Percentiles rank a stretch among this genome's conserved stretches.
phyloP scores from a whole-genome alignment of 2,329 filamentous ascomycete genomes.

The Talaromyces sp. region DNA sequence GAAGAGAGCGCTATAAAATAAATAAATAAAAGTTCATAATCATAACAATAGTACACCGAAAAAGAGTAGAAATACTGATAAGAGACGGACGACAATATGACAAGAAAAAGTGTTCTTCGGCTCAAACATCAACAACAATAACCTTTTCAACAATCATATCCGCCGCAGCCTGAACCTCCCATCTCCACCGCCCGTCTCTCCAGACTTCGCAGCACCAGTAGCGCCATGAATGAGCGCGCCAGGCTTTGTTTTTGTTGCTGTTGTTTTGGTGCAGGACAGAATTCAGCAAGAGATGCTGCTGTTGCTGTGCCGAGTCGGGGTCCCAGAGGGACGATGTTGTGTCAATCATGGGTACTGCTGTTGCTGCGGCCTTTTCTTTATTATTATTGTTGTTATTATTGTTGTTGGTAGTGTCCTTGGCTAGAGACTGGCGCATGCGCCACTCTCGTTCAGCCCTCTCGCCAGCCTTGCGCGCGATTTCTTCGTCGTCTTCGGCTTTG shows the following conservation, averaged over 20 bases:
- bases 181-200: slow-evolving; percentile 36
- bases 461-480: slow-evolving; percentile 62
- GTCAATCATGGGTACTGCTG: background rate
- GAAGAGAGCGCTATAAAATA: too few relatives aligned
- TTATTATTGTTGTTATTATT: slow-evolving; percentile 18
- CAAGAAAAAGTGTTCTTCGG: too few relatives aligned
- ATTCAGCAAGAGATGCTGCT: background rate
- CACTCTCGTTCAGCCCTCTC: slow-evolving; percentile 68
- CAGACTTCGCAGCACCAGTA: slow-evolving; percentile 35
- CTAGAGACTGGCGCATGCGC: slow-evolving; percentile 57
- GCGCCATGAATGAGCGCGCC: slow-evolving; percentile 15
- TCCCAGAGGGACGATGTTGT: background rate
- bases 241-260: background rate
- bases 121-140: slow-evolving; percentile 25
- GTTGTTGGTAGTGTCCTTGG: slow-evolving; percentile 13
- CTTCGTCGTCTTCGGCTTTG: slow-evolving; percentile 66
- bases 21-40: too few relatives aligned
- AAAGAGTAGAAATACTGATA: too few relatives aligned
- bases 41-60: too few relatives aligned
- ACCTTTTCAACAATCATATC: slow-evolving; percentile 37
- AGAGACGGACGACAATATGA: too few relatives aligned
- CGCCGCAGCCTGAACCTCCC: slow-evolving; percentile 35
- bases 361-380: slow-evolving; percentile 16
- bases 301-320: background rate
- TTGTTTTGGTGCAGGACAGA: slow-evolving; percentile 1